These are phyloP conservation scores for Kingdonia uniflora DNA, from an alignment of 164 flowering plant genomes.

Conservation along the genomic window DNA sequence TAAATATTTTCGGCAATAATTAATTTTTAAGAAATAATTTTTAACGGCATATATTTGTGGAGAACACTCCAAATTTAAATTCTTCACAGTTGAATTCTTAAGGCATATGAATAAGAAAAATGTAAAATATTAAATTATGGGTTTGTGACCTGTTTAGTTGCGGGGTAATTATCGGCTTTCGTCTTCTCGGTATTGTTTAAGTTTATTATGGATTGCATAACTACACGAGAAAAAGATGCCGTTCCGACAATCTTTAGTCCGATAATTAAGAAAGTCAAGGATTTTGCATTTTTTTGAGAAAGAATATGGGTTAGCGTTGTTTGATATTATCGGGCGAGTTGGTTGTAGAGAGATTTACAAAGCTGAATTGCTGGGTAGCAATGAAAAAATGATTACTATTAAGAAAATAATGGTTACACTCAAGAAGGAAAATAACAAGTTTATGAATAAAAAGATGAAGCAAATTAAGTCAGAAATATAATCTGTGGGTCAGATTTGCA, in stretches of 20 bases:
- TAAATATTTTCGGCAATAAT: conserved; percentile 54
- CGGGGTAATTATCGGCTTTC: conserved; percentile 52
- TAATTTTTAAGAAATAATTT: conserved; percentile 6
- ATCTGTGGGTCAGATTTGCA: conserved; percentile 80
- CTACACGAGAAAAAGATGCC: conserved; percentile 23
- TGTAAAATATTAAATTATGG: conserved; percentile 37
- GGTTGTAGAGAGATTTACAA: conserved; percentile 84
- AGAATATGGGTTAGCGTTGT: conserved; percentile 48
- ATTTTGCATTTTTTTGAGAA: conserved; percentile 64
- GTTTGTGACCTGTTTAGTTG: conserved; percentile 44
- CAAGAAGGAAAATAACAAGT: conserved; percentile 47
- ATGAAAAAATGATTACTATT: conserved; percentile 58
- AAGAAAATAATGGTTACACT: conserved; percentile 53
- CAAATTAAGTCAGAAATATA: conserved; percentile 72
- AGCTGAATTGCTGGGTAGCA: conserved; percentile 51
- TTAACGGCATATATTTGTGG: conserved; percentile 39
- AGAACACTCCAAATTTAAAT: conserved; percentile 12
- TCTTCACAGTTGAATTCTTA: conserved; percentile 7
- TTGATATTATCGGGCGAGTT: conserved; percentile 67
- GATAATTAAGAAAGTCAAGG: conserved; percentile 50
- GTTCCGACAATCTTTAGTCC: conserved; percentile 55
- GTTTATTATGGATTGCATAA: conserved; percentile 23
- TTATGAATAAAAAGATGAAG: conserved; percentile 53
- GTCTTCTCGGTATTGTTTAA: conserved; percentile 43
- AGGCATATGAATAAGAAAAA: conserved; percentile 17